phyloP scores from a whole-genome alignment of 2,329 filamentous ascomycete species.

The Lasiodiplodia sp. region DNA sequence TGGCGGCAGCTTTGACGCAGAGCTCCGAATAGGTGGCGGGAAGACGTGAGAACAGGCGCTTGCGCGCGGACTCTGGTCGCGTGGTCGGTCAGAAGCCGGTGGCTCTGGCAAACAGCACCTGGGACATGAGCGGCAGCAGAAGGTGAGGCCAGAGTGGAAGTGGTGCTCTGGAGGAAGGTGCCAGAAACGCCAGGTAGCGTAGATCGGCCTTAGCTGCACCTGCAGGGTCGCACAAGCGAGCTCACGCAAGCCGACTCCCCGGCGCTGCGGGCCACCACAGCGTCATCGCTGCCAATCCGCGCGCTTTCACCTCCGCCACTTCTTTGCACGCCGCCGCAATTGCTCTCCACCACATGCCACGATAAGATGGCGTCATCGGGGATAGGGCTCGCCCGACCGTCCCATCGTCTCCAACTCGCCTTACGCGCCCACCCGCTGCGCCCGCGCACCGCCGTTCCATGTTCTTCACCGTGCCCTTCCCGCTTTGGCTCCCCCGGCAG shows the following conservation, averaged over 20 bases:
- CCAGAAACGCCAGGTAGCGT: constrained; percentile 20
- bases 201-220: constrained; percentile 18
- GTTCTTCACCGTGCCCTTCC: constrained; percentile 34
- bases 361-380: constrained; percentile 16
- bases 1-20: neutral
- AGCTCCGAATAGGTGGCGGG: constrained; percentile 29
- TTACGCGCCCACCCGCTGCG: constrained; percentile 30
- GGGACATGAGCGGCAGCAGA: neutral
- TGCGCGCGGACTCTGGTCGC: constrained; percentile 6
- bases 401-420: constrained; percentile 12
- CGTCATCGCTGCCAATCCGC: constrained; percentile 23
- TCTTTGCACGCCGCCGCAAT: neutral
- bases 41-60: neutral
- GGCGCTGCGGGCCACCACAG: constrained; percentile 15
- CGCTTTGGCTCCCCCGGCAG: constrained; percentile 27
- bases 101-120: neutral
- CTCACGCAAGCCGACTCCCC: constrained; percentile 17
- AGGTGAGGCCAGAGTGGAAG: constrained; percentile 15
- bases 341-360: constrained; percentile 22
- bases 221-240: constrained; percentile 24
- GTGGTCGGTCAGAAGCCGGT: constrained; percentile 6
- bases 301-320: neutral
- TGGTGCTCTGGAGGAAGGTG: constrained; percentile 14
- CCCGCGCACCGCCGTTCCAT: constrained; percentile 30
- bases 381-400: constrained; percentile 26